Evolutionary conservation across 192 early-diverging fungal species (phyloP), one percentile per base, ranked within the genome.

Genomic region (Jimgerdemannia lactiflua): DNA sequence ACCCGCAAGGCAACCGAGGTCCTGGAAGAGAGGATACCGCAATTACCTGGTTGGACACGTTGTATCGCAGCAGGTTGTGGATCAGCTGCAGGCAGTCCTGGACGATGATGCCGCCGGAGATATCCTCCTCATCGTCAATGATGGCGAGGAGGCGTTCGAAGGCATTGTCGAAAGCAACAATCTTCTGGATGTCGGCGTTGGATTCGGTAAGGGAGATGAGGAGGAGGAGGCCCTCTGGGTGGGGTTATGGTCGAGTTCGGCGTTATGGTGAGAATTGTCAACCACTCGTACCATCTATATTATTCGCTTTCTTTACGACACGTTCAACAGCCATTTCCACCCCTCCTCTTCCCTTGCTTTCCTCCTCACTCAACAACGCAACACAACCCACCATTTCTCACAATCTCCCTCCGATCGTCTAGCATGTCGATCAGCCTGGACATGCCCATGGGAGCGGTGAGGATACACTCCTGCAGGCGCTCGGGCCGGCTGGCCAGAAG

Each of bases 111-210:
- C 95, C 97, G 63, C 94, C 94, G 20, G 93, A 92, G 39, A 94
- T 92, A 7, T 93, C 96, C 43, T 94, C 96, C 77, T 98, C 96
- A 43, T 96, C 95, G 69, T 91, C 78, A 73, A 98, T 93, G 68
- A 98, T 95, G 3, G 85, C 86, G 70, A 99, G 83, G 29, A 99
- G 83, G 8, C 92, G 86, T 71, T 99, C 98, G 84, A 99, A 99
- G 4, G 96, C 95, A 75, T 95, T 97, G 73, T 98, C 95, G 84
- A 99, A 99, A 14, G 98, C 97, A 67, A 99, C 94, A 74, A 99
- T 95, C 86, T 99, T 98, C 85, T 99, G 98, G 39, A 99, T 93
- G 71, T 98, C 97, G 9, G 95, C 93, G 81, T 97, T 97, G 64
- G 85, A 89, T 69, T 94, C 88, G n/a, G 97, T 97, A 65, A 99